These are phyloP conservation scores for Sutorius australiensis DNA, from an alignment of 768 basidiomycete genomes.

Conservation along the genomic window DNA sequence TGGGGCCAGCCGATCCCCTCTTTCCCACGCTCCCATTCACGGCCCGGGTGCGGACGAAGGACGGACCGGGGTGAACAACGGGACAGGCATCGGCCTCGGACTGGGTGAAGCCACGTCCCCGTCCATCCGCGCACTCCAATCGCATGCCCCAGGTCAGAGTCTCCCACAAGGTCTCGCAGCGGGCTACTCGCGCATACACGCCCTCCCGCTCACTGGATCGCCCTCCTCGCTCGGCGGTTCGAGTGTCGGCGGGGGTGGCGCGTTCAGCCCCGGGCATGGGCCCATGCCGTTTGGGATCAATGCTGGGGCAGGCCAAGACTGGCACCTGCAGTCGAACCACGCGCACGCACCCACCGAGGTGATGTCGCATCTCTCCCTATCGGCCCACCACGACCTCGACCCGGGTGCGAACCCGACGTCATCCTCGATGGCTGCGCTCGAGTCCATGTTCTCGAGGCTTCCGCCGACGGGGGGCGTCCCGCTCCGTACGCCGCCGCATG, in stretches of 20 bases:
- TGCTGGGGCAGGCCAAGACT: constrained; percentile 25
- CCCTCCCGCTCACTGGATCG: constrained; percentile 44
- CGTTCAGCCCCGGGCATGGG: constrained; percentile 31
- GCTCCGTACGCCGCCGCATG: constrained; percentile 27
- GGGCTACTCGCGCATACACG: constrained; percentile 86
- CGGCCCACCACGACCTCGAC: constrained; percentile 23
- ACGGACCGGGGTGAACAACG: constrained; percentile 12
- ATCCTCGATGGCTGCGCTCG: constrained; percentile 34
- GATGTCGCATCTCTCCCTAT: constrained; percentile 22
- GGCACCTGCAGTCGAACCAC: constrained; percentile 27
- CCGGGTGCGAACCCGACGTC: neutral
- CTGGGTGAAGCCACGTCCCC: constrained; percentile 51
- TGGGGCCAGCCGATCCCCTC: constrained; percentile 30
- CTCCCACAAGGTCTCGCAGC: constrained; percentile 90
- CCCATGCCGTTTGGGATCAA: constrained; percentile 31
- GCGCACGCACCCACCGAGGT: constrained; percentile 18
- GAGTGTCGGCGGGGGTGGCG: constrained; percentile 22
- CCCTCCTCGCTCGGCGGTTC: constrained; percentile 32
- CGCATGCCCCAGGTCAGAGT: constrained; percentile 87
- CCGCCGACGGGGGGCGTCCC: constrained; percentile 21
- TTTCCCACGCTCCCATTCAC: constrained; percentile 27
- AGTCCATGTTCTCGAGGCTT: constrained; percentile 53
- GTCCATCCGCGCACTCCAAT: constrained; percentile 71
- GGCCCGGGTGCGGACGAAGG: constrained; percentile 27
- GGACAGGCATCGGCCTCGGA: constrained; percentile 14